These are phyloP conservation scores for Theobroma cacao DNA, from an alignment of 345 rosid genomes.

Conservation along the genomic window DNA sequence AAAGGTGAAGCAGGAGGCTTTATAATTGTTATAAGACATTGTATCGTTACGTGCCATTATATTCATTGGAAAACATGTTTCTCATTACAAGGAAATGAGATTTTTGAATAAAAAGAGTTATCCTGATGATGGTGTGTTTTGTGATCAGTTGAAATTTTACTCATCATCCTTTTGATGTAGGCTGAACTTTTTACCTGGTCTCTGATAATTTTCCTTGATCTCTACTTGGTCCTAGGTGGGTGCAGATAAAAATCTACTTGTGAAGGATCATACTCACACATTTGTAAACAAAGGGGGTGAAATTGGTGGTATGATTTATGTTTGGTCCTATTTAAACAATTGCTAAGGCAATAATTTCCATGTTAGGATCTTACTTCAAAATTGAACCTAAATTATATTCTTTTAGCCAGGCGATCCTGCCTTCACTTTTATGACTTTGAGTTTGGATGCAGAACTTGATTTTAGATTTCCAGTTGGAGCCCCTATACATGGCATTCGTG, in stretches of 20 bases:
- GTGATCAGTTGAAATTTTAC: background rate
- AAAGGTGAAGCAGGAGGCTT: constrained; percentile 53
- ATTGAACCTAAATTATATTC: background rate
- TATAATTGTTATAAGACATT: background rate
- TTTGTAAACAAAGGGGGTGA: constrained; percentile 88
- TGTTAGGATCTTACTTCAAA: background rate
- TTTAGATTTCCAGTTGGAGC: constrained; percentile 92
- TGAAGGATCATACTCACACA: constrained; percentile 96
- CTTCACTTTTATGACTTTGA: constrained; percentile 11
- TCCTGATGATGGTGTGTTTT: background rate
- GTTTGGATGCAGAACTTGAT: constrained; percentile 78
- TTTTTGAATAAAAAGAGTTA: background rate
- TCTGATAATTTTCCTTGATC: constrained; percentile 22
- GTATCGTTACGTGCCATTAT: background rate
- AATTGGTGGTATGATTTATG: constrained; percentile 64
- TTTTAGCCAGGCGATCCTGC: background rate
- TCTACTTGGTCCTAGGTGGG: constrained; percentile 60
- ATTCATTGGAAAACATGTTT: background rate
- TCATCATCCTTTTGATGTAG: background rate
- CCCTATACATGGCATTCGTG: constrained; percentile 90
- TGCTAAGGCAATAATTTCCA: background rate
- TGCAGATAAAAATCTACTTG: constrained; percentile 83
- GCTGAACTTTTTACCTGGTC: background rate
- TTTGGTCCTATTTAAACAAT: constrained; percentile 9
- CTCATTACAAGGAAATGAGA: background rate